A percentile compares a stretch with the other conserved stretches of the same genome.
phyloP scores from a whole-genome alignment of 2,329 filamentous ascomycete genomes.

The Nemania serpens region DNA sequence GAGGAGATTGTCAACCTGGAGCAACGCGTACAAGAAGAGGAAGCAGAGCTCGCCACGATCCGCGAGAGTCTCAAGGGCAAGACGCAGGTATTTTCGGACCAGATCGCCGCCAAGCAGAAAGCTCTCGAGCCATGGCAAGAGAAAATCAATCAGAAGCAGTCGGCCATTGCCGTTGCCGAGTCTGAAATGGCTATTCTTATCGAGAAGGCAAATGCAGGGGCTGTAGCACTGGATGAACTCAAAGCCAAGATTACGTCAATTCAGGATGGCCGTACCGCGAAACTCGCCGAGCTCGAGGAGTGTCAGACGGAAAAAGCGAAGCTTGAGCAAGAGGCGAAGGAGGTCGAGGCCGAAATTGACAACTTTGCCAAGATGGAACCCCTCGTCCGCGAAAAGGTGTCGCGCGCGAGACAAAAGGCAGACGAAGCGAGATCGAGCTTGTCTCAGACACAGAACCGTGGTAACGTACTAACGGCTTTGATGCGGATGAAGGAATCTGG shows the following conservation, averaged over 20 bases:
- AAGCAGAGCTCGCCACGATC: constrained; percentile 80
- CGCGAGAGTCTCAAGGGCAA: constrained; percentile 91
- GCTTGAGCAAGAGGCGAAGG: constrained; percentile 74
- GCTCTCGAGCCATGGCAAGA: constrained; percentile 94
- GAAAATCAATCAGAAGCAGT: constrained; percentile 96
- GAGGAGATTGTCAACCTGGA: constrained; percentile 79
- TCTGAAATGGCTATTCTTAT: constrained; percentile 90
- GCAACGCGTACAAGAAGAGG: constrained; percentile 74
- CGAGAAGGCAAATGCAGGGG: constrained; percentile 87
- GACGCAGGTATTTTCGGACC: constrained; percentile 89
- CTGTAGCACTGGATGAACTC: constrained; percentile 81
- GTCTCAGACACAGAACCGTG: constrained; percentile 86
- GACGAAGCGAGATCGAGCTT: constrained; percentile 93
- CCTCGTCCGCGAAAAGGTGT: constrained; percentile 80
- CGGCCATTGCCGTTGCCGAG: constrained; percentile 89
- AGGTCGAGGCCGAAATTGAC: constrained; percentile 72
- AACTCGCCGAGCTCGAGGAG: constrained; percentile 74
- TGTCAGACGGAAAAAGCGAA: constrained; percentile 73
- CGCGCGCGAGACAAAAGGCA: constrained; percentile 88
- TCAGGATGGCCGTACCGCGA: constrained; percentile 71
- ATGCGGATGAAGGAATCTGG: constrained; percentile 97
- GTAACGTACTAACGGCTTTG: constrained; percentile 86
- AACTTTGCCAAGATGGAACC: constrained; percentile 79
- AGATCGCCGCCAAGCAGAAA: constrained; percentile 92
- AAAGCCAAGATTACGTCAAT: constrained; percentile 78